phyloP scores from a whole-genome alignment of 2,329 filamentous ascomycete genomes.

The Colletotrichum musae region DNA sequence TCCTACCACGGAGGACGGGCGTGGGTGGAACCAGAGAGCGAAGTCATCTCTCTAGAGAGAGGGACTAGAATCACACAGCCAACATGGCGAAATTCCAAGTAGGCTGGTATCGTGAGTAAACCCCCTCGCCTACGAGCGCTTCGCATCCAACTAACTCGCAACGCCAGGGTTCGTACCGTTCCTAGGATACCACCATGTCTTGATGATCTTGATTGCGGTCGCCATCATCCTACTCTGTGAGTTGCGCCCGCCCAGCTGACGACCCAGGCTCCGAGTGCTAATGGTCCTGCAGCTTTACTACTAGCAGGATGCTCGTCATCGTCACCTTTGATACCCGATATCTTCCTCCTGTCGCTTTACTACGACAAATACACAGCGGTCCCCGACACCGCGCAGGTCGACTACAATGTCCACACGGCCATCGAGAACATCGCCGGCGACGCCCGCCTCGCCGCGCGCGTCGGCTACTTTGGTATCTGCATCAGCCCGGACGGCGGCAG shows the following conservation, averaged over 20 bases:
- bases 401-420: constrained; percentile 87
- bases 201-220: constrained; percentile 97
- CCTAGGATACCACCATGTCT: constrained; percentile 84
- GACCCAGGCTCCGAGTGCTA: constrained; percentile 11
- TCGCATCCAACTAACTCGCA: constrained; percentile 17
- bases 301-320: constrained; percentile 97
- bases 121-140: not conserved
- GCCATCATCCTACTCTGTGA: constrained; percentile 95
- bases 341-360: constrained; percentile 98
- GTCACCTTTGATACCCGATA: constrained; percentile 92
- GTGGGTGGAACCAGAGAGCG: constrained; percentile 23
- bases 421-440: constrained; percentile 91
- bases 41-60: constrained; percentile 37
- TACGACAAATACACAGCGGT: constrained; percentile 88
- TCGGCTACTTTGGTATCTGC: constrained; percentile 98
- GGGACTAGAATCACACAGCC: constrained; percentile 36
- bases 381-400: constrained; percentile 89
- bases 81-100: constrained; percentile 57
- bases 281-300: constrained; percentile 78
- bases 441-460: constrained; percentile 88
- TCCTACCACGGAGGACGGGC: constrained; percentile 43
- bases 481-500: constrained; percentile 91
- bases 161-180: constrained; percentile 75
- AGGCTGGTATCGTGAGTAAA: constrained; percentile 65
- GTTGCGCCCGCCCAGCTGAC: constrained; percentile 52